Evolutionary conservation across 1,284 basidiomycete genomes (phyloP).

Genomic region (Microbotryum silenes-acaulis): DNA sequence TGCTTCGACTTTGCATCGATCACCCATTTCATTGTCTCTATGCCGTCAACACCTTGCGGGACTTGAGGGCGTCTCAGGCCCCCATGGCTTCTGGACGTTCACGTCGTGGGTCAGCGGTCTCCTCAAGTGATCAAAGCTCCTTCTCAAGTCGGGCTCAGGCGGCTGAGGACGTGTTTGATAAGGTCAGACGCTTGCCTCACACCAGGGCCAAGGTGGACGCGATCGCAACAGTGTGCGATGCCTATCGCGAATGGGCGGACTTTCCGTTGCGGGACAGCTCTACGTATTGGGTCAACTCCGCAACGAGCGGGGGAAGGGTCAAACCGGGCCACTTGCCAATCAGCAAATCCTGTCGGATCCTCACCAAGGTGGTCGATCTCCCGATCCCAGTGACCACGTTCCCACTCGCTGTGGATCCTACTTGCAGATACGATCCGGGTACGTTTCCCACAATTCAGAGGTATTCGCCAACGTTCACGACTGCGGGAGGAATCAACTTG

Average conservation of each 20-base stretch:
- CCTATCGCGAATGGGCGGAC: constrained; percentile 74
- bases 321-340: not conserved
- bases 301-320: not conserved
- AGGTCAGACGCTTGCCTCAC: constrained; percentile 43
- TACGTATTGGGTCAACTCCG: constrained; percentile 4
- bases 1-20: constrained; percentile 70
- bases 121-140: not conserved
- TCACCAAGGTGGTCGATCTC: constrained; percentile 48
- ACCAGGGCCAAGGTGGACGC: constrained; percentile 47
- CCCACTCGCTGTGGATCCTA: constrained; percentile 62
- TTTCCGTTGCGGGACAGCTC: constrained; percentile 47
- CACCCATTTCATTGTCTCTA: constrained; percentile 93
- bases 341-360: constrained; percentile 1
- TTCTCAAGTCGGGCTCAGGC: constrained; percentile 53
- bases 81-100: not conserved
- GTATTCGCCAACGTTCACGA: constrained; percentile 56
- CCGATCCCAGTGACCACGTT: constrained; percentile 72
- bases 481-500: constrained; percentile 69
- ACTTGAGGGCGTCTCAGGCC: not conserved
- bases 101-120: not conserved
- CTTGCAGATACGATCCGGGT: constrained; percentile 58
- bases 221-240: constrained; percentile 61
- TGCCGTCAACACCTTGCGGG: constrained; percentile 64
- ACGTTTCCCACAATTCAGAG: constrained; percentile 53
- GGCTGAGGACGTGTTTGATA: constrained; percentile 60